A percentile compares a stretch with the other conserved stretches of the same genome.
phyloP scores from a whole-genome alignment of 768 basidiomycete species.

The Phanerodontia chrysosporium region DNA sequence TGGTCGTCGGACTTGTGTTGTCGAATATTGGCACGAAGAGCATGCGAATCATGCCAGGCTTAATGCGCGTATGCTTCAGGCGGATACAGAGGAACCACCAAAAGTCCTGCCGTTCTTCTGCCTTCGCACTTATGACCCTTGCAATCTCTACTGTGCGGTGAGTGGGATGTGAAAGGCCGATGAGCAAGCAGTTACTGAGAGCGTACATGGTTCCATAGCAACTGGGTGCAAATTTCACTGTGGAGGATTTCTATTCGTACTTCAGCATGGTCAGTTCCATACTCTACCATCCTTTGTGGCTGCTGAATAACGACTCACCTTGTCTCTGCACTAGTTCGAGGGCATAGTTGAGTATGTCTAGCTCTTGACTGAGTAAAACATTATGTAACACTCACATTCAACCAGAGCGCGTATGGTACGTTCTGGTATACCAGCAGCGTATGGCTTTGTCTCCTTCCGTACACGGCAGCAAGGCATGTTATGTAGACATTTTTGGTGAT shows the following conservation, averaged over 20 bases:
- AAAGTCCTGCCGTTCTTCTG: not conserved
- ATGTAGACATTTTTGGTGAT: not conserved
- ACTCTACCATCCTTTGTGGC: too few species aligned
- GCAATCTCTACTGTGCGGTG: constrained; percentile 6
- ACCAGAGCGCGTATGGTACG: not conserved
- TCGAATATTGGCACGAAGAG: constrained; percentile 10
- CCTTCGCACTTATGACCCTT: constrained; percentile 4
- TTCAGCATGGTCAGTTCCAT: too few species aligned
- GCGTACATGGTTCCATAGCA: not conserved
- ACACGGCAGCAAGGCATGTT: not conserved
- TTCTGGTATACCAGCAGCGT: not conserved
- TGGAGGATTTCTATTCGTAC: too few species aligned
- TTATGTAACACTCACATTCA: not conserved
- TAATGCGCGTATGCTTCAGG: not conserved
- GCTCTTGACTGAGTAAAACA: not conserved
- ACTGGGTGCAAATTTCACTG: not conserved
- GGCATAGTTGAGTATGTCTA: not conserved
- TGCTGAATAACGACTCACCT: too few species aligned
- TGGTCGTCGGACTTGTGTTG: not conserved
- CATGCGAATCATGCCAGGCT: not conserved
- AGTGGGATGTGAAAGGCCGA: not conserved
- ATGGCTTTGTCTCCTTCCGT: constrained; percentile 7
- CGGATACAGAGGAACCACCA: not conserved
- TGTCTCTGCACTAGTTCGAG: too few species aligned
- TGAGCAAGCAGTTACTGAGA: not conserved